Evolutionary conservation across 2,329 filamentous ascomycete species (phyloP).

Genomic region (Ceratocystis alfenasii): DNA sequence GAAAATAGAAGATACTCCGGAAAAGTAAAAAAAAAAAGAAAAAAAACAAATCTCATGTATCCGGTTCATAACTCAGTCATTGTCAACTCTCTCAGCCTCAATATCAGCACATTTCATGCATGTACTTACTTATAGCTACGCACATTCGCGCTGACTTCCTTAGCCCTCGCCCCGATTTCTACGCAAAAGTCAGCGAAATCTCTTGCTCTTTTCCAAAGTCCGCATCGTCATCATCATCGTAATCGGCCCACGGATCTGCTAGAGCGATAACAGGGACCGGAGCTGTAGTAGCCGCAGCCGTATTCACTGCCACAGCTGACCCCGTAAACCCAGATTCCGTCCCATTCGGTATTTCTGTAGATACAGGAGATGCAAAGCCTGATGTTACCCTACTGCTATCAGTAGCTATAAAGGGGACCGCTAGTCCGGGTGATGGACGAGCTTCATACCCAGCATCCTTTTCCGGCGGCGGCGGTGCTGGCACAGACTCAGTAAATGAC

Average conservation of each 20-base stretch:
- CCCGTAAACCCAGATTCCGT: background rate
- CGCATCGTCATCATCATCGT: slow-evolving; percentile 41
- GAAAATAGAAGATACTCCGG: background rate
- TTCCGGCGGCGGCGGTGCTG: slow-evolving; percentile 26
- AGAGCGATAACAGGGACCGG: slow-evolving; percentile 41
- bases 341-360: background rate
- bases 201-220: slow-evolving; percentile 62
- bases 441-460: slow-evolving; percentile 28
- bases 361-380: background rate
- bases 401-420: slow-evolving; percentile 23
- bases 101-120: slow-evolving; percentile 1
- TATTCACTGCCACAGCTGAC: background rate
- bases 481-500: slow-evolving; percentile 37
- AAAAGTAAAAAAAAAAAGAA: background rate
- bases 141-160: background rate
- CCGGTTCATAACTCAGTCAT: slow-evolving; percentile 2
- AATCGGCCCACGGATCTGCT: slow-evolving; percentile 57
- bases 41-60: background rate
- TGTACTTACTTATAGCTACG: background rate
- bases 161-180: slow-evolving; percentile 21
- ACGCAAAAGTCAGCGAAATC: slow-evolving; percentile 74
- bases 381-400: background rate
- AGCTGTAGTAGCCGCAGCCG: slow-evolving; percentile 33
- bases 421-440: slow-evolving; percentile 23
- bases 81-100: background rate